Conservation (phyloP, 2,329 filamentous ascomycete species). For the Fulvia fulva region DNA sequence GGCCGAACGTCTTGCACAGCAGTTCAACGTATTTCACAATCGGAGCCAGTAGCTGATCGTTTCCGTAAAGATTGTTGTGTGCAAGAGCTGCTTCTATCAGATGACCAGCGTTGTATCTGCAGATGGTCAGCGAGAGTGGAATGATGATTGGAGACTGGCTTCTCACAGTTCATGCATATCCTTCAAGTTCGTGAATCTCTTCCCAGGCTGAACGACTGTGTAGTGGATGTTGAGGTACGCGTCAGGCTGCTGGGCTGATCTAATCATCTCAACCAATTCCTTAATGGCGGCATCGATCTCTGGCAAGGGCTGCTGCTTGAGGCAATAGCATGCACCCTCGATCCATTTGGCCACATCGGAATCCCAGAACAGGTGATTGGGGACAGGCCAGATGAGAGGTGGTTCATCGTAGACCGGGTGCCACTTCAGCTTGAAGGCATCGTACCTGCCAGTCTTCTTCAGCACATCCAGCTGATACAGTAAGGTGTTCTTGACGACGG, state of each 20-base stretch:
- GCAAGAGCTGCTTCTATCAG: conserved; percentile 59
- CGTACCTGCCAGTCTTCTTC: conserved; percentile 49
- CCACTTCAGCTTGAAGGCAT: conserved; percentile 57
- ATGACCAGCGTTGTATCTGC: conserved; percentile 59
- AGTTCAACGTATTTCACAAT: conserved; percentile 54
- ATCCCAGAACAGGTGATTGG: conserved; percentile 60
- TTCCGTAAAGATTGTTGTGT: conserved; percentile 53
- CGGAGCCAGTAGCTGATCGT: conserved; percentile 47
- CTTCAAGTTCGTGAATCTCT: conserved; percentile 55
- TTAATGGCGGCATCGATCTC: conserved; percentile 50
- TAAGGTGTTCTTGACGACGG: conserved; percentile 44
- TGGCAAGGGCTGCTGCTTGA: conserved; percentile 41
- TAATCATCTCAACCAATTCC: conserved; percentile 57
- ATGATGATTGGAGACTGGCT: background rate
- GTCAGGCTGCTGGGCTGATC: conserved; percentile 54
- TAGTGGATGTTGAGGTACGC: conserved; percentile 63
- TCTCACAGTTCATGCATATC: conserved; percentile 60
- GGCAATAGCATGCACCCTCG: conserved; percentile 58
- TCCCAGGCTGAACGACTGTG: conserved; percentile 54
- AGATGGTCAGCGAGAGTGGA: background rate
- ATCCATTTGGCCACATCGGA: conserved; percentile 58
- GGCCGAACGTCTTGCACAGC: conserved; percentile 51
- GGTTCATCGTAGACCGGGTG: conserved; percentile 52
- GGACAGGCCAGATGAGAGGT: conserved; percentile 52
- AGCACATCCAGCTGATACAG: conserved; percentile 52